A percentile compares a stretch with the other conserved stretches of the same genome.
Conservation (phyloP, 805 yeast species). For the Candida xyloterini region DNA sequence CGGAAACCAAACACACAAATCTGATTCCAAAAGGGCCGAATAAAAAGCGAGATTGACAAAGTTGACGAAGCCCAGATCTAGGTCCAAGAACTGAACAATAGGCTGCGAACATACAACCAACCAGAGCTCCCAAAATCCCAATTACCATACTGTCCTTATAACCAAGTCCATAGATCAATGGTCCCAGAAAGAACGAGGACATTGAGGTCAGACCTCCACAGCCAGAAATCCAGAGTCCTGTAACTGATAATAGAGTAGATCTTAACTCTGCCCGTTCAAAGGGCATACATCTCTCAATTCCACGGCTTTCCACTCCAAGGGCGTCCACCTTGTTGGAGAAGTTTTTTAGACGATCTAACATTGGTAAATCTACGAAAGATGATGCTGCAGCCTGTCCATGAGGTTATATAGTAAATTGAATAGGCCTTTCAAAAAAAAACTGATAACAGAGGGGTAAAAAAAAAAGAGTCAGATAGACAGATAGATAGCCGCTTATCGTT, state of each 20-base stretch:
- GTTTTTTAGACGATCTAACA: constrained; percentile 14
- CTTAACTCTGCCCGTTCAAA: constrained; percentile 39
- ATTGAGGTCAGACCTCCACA: constrained; percentile 87
- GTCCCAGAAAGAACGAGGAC: constrained; percentile 79
- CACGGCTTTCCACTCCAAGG: constrained; percentile 68
- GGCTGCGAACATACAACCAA: constrained; percentile 78
- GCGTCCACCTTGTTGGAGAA: constrained; percentile 44
- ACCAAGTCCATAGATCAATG: constrained; percentile 66
- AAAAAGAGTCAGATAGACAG: not conserved
- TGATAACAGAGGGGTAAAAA: constrained; percentile 4
- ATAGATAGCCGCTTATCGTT: not conserved
- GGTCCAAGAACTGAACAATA: constrained; percentile 89
- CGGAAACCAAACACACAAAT: constrained; percentile 66
- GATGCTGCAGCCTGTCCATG: not conserved
- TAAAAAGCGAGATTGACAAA: constrained; percentile 75
- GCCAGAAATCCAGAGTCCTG: constrained; percentile 81
- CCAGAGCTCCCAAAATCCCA: constrained; percentile 59
- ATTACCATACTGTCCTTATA: constrained; percentile 59
- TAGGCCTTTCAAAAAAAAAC: constrained; percentile 2
- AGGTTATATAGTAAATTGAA: constrained; percentile 3
- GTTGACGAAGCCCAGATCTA: constrained; percentile 82
- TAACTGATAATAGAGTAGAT: constrained; percentile 39
- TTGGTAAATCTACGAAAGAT: not conserved
- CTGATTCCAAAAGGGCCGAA: constrained; percentile 88
- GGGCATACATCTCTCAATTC: constrained; percentile 73